A percentile compares a stretch with the other conserved stretches of the same genome.
Evolutionary conservation across 2,329 filamentous ascomycete species (phyloP).

Genomic region (Alternaria hordeiaustralica): DNA sequence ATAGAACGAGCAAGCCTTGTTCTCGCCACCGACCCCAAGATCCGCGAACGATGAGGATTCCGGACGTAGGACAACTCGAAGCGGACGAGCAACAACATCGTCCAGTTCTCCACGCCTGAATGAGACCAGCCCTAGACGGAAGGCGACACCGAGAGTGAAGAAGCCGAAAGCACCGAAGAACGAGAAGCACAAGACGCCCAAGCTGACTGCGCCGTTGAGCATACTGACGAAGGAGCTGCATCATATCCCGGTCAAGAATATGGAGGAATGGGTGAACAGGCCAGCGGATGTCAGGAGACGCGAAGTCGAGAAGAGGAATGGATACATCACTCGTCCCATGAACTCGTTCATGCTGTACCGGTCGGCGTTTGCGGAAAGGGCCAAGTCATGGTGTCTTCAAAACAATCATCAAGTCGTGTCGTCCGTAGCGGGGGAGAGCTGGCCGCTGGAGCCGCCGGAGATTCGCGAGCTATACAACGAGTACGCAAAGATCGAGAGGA

Average conservation of each 20-base stretch:
- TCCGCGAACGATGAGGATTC: slow-evolving; percentile 52
- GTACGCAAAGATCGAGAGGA: slow-evolving; percentile 79
- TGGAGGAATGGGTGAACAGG: slow-evolving; percentile 79
- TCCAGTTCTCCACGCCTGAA: slow-evolving; percentile 32
- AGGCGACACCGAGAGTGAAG: slow-evolving; percentile 47
- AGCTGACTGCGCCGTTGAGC: slow-evolving; percentile 72
- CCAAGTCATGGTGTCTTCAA: slow-evolving; percentile 79
- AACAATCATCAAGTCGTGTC: slow-evolving; percentile 96
- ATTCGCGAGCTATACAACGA: slow-evolving; percentile 78
- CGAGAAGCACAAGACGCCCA: slow-evolving; percentile 57
- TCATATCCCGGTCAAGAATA: slow-evolving; percentile 73
- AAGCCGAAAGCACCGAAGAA: slow-evolving; percentile 54
- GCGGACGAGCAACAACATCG: slow-evolving; percentile 30
- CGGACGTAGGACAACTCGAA: slow-evolving; percentile 49
- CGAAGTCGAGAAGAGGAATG: slow-evolving; percentile 74
- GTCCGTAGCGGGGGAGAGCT: slow-evolving; percentile 82
- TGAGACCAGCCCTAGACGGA: slow-evolving; percentile 33
- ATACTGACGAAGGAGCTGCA: slow-evolving; percentile 69
- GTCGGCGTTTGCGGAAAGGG: slow-evolving; percentile 86
- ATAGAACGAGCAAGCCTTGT: slow-evolving; percentile 36
- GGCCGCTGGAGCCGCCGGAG: slow-evolving; percentile 78
- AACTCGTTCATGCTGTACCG: slow-evolving; percentile 99
- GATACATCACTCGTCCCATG: slow-evolving; percentile 89
- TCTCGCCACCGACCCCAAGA: slow-evolving; percentile 53
- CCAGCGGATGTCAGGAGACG: slow-evolving; percentile 67